phyloP scores from a whole-genome alignment of 2,329 filamentous ascomycete genomes.

The Lachnellula willkommii region DNA sequence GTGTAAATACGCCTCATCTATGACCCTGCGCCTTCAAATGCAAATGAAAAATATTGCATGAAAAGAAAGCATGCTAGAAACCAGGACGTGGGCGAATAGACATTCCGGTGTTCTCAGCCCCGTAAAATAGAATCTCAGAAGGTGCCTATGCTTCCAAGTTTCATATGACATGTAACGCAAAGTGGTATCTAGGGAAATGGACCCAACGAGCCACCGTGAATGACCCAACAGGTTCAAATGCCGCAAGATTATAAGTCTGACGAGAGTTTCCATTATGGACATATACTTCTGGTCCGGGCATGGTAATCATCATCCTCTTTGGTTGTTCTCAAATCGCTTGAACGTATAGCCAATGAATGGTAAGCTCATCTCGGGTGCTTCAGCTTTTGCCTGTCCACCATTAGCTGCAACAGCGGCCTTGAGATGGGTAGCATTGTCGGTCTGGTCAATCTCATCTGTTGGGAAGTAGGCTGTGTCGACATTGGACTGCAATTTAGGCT shows the following conservation, averaged over 20 bases:
- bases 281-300: background rate
- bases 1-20: slow-evolving; percentile 11
- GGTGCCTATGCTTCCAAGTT: slow-evolving; percentile 9
- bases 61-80: slow-evolving; percentile 11
- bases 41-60: slow-evolving; percentile 14
- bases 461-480: slow-evolving; percentile 98
- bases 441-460: slow-evolving; percentile 96
- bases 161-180: slow-evolving; percentile 16
- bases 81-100: slow-evolving; percentile 8
- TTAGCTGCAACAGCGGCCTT: slow-evolving; percentile 64
- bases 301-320: slow-evolving; percentile 41
- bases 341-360: slow-evolving; percentile 97
- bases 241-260: background rate
- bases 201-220: slow-evolving; percentile 1
- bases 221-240: slow-evolving; percentile 5
- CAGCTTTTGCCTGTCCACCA: slow-evolving; percentile 50
- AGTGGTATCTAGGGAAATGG: slow-evolving; percentile 19
- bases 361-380: slow-evolving; percentile 89
- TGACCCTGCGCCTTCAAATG: slow-evolving; percentile 21
- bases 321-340: slow-evolving; percentile 84
- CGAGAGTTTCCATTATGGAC: no score
- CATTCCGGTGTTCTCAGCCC: slow-evolving; percentile 11
- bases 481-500: slow-evolving; percentile 86
- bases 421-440: slow-evolving; percentile 82
- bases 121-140: background rate